Percentiles rank a stretch among this genome's conserved stretches.
These are phyloP conservation scores for Filobasidium wieringae DNA, from an alignment of 768 basidiomycete species.

Conservation along the genomic window DNA sequence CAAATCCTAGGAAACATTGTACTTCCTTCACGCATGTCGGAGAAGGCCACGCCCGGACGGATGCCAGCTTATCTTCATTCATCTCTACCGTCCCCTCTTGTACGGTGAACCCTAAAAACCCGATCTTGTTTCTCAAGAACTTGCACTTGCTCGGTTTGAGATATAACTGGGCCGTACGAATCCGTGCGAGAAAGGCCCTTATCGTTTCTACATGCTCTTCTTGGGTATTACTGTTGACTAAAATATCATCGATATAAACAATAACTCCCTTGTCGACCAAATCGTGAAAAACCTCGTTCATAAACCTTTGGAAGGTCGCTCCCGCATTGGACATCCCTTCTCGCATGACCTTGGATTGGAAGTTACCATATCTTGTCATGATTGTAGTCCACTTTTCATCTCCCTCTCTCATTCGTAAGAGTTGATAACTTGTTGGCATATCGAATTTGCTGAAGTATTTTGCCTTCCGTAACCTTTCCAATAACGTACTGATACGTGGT, in stretches of 20 bases:
- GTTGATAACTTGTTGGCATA: constrained; percentile 42
- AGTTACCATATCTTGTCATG: constrained; percentile 40
- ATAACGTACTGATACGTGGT: constrained; percentile 24
- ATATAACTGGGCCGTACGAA: background rate
- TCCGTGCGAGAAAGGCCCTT: constrained; percentile 26
- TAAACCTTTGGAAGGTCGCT: constrained; percentile 43
- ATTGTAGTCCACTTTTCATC: constrained; percentile 44
- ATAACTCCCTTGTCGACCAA: constrained; percentile 39
- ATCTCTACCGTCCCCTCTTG: constrained; percentile 5
- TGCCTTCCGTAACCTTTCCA: constrained; percentile 13
- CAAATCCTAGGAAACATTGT: constrained; percentile 22
- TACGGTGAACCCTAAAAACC: constrained; percentile 19
- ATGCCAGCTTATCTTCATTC: constrained; percentile 8
- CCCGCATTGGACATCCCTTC: constrained; percentile 34
- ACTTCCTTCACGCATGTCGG: constrained; percentile 16
- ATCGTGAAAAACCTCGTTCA: constrained; percentile 42
- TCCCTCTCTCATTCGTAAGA: constrained; percentile 40
- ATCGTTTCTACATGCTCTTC: constrained; percentile 6
- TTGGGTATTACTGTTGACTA: background rate
- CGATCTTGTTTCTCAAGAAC: constrained; percentile 10
- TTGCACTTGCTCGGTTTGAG: constrained; percentile 17
- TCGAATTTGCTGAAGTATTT: constrained; percentile 30
- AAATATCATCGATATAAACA: constrained; percentile 10
- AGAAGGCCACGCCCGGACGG: constrained; percentile 15
- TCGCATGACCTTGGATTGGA: constrained; percentile 44